Conservation (phyloP, 768 basidiomycete species). For the Serendipita vermifera region DNA sequence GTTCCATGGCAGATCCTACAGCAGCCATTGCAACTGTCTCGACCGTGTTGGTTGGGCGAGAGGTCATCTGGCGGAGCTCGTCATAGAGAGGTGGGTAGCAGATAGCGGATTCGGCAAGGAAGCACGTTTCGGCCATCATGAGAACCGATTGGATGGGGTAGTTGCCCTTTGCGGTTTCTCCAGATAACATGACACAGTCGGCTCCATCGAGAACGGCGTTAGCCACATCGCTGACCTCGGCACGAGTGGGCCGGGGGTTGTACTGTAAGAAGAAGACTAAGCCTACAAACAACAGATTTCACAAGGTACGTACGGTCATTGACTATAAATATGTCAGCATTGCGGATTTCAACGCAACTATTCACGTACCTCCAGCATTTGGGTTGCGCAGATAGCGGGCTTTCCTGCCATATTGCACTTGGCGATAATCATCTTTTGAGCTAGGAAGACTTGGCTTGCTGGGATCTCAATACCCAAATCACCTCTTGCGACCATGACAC, state of each 20-base stretch:
- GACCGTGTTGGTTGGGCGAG: slow-evolving; percentile 81
- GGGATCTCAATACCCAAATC: slow-evolving; percentile 99
- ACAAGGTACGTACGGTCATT: slow-evolving; percentile 59
- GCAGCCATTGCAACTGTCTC: slow-evolving; percentile 96
- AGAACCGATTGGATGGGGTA: slow-evolving; percentile 98
- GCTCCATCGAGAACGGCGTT: slow-evolving; percentile 98
- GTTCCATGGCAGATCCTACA: slow-evolving; percentile 89
- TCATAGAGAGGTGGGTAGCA: slow-evolving; percentile 92
- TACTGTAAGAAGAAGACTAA: slow-evolving; percentile 37
- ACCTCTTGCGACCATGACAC: slow-evolving; percentile 99
- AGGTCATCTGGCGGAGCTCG: slow-evolving; percentile 64
- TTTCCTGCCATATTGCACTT: slow-evolving; percentile 98
- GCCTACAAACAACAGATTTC: not conserved
- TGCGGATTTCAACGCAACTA: not conserved
- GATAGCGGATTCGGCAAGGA: slow-evolving; percentile 89
- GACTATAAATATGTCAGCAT: slow-evolving; percentile 38
- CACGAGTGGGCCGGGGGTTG: slow-evolving; percentile 97
- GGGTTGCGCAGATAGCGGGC: slow-evolving; percentile 96
- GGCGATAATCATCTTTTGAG: slow-evolving; percentile 99
- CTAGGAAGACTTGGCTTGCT: slow-evolving; percentile 97
- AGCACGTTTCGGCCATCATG: slow-evolving; percentile 99
- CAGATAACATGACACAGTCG: slow-evolving; percentile 99
- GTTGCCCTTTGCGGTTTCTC: slow-evolving; percentile 95
- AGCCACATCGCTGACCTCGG: slow-evolving; percentile 97
- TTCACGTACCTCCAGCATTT: slow-evolving; percentile 82